Evolutionary conservation across 441 rosid species (phyloP).

Genomic region (Gossypium trilobum): DNA sequence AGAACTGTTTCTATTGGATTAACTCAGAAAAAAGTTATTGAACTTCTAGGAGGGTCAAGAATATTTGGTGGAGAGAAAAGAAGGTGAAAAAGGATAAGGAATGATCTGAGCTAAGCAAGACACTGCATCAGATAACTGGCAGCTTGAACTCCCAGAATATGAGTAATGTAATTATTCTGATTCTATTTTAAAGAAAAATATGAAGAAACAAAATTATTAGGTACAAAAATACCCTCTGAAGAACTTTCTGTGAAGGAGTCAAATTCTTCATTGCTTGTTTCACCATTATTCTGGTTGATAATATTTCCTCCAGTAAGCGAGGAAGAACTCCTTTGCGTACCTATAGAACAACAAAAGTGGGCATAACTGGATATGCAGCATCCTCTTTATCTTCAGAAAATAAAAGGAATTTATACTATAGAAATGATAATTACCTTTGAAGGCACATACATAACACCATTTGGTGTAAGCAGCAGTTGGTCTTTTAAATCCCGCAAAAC

Average conservation of each 20-base stretch:
- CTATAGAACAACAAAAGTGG: conserved; percentile 33
- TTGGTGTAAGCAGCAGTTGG: conserved; percentile 63
- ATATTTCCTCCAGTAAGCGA: conserved; percentile 84
- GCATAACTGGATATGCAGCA: not conserved
- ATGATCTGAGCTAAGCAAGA: conserved; percentile 1
- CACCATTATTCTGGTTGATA: conserved; percentile 92
- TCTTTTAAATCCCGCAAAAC: conserved; percentile 47
- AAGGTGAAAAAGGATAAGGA: not conserved
- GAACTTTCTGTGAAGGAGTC: conserved; percentile 68
- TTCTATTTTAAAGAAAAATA: conserved; percentile 1
- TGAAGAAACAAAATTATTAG: not conserved
- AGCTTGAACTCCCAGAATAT: conserved; percentile 2
- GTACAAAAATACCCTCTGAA: conserved; percentile 59
- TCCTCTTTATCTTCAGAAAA: not conserved
- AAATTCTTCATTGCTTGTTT: conserved; percentile 87
- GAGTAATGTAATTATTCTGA: not conserved
- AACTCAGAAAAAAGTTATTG: not conserved
- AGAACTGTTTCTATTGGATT: not conserved
- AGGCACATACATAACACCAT: conserved; percentile 72
- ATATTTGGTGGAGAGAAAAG: not conserved
- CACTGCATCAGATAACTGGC: not conserved
- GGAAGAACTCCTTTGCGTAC: conserved; percentile 76
- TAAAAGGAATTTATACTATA: not conserved
- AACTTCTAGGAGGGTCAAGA: not conserved
- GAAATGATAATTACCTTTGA: conserved; percentile 47